These are phyloP conservation scores for Lithospermum erythrorhizon DNA, from an alignment of 257 asterid species.

Conservation along the genomic window DNA sequence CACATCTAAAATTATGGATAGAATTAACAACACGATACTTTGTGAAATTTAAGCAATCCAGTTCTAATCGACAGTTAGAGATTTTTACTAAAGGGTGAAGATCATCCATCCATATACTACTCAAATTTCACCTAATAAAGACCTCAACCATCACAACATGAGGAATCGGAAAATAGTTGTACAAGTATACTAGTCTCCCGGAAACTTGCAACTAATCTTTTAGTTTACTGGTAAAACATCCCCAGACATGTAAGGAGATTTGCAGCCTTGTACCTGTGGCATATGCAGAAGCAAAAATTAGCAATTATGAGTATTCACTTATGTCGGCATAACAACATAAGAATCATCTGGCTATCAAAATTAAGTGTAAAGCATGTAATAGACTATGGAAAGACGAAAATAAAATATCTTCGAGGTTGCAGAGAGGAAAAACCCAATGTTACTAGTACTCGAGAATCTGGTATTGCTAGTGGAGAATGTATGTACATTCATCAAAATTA, in stretches of 20 bases:
- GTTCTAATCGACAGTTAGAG: no score
- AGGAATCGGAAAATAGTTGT: no score
- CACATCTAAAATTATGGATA: no score
- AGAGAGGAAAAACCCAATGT: neutral
- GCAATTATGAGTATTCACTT: neutral
- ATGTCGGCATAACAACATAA: neutral
- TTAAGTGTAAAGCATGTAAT: no score
- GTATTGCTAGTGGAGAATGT: constrained; percentile 30
- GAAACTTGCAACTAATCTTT: constrained; percentile 6
- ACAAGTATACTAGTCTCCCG: neutral
- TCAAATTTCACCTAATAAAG: neutral
- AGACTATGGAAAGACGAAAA: neutral
- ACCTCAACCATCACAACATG: neutral
- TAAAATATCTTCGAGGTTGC: neutral
- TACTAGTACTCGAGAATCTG: constrained; percentile 72
- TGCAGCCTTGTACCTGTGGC: constrained; percentile 75
- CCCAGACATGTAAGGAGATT: constrained; percentile 74
- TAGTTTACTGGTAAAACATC: constrained; percentile 55
- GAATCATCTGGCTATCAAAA: neutral
- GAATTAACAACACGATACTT: no score
- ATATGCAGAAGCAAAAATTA: constrained; percentile 10
- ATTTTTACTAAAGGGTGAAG: no score
- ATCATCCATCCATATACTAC: no score
- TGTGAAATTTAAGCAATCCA: no score
- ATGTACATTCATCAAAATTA: no score